These are phyloP conservation scores for Escallonia herrerae DNA, from an alignment of 129 eudicot genomes.

Conservation along the genomic window DNA sequence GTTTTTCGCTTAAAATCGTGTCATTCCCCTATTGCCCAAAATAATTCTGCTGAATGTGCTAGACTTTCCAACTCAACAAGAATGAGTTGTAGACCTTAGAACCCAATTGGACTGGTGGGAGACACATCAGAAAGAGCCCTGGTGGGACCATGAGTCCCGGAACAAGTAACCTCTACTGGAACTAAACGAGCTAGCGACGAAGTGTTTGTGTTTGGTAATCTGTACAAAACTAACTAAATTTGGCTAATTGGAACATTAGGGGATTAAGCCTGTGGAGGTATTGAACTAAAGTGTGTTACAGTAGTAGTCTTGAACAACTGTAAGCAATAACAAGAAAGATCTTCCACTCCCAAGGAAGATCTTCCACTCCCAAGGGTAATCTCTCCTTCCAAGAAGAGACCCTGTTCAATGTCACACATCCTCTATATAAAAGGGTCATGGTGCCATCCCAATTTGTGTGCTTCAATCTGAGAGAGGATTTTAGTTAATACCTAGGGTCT, in stretches of 20 bases:
- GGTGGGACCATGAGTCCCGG: not conserved
- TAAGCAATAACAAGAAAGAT: not conserved
- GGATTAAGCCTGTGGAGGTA: not conserved
- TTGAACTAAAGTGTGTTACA: not conserved
- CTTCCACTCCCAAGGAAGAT: too few relatives aligned
- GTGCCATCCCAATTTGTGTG: not conserved
- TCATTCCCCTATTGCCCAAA: too few relatives aligned
- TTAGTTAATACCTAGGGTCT: not conserved
- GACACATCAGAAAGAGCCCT: slow-evolving; percentile 13
- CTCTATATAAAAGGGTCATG: slow-evolving; percentile 27
- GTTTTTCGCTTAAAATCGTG: too few relatives aligned
- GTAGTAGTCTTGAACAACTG: slow-evolving; percentile 4
- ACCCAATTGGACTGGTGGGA: slow-evolving; percentile 23
- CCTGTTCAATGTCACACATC: slow-evolving; percentile 3
- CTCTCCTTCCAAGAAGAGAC: not conserved
- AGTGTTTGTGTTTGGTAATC: not conserved
- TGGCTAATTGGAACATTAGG: slow-evolving; percentile 1
- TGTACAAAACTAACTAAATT: not conserved
- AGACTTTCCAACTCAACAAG: too few relatives aligned
- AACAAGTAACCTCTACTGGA: not conserved
- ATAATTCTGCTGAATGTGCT: too few relatives aligned
- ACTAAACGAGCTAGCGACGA: not conserved
- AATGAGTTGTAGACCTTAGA: slow-evolving; percentile 23
- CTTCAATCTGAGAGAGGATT: too few relatives aligned
- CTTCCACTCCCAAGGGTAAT: not conserved